phyloP scores from a whole-genome alignment of 2,329 filamentous ascomycete genomes.

The Fusarium compactum region DNA sequence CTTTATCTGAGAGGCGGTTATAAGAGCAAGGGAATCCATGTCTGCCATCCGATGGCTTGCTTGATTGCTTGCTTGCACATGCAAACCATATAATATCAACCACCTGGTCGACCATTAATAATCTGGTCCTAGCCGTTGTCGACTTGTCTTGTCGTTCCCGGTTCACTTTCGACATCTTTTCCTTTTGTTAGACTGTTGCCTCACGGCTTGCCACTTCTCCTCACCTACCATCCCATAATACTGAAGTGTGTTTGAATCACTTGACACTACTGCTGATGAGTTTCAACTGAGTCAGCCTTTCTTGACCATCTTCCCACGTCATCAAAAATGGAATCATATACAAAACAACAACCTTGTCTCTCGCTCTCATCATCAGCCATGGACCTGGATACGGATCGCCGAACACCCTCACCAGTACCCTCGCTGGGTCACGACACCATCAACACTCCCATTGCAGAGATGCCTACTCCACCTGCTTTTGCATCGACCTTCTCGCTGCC shows the following conservation, averaged over 20 bases:
- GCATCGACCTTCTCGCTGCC: constrained; percentile 28
- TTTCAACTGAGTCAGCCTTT: constrained; percentile 4
- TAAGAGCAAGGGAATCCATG: constrained; percentile 38
- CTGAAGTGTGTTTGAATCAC: background rate
- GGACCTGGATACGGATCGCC: constrained; percentile 33
- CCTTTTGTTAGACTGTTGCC: constrained; percentile 37
- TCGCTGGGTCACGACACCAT: constrained; percentile 35
- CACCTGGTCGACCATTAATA: constrained; percentile 3
- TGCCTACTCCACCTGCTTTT: constrained; percentile 35
- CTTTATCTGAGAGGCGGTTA: constrained; percentile 7
- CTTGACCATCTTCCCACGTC: background rate
- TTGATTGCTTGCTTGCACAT: constrained; percentile 16
- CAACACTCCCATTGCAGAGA: constrained; percentile 35
- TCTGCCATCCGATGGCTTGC: constrained; percentile 18
- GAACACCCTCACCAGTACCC: constrained; percentile 37
- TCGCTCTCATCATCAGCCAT: constrained; percentile 37
- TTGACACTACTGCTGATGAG: constrained; percentile 4
- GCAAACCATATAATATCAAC: constrained; percentile 21
- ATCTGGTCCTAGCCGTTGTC: constrained; percentile 8
- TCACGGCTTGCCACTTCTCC: constrained; percentile 19
- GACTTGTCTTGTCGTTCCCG: constrained; percentile 13
- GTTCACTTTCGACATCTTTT: constrained; percentile 6
- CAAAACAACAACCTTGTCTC: constrained; percentile 19
- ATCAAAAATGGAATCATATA: constrained; percentile 30
- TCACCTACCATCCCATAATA: constrained; percentile 6